These are phyloP conservation scores for Fusarium sp. DNA, from an alignment of 2,329 filamentous ascomycete genomes.

Conservation along the genomic window DNA sequence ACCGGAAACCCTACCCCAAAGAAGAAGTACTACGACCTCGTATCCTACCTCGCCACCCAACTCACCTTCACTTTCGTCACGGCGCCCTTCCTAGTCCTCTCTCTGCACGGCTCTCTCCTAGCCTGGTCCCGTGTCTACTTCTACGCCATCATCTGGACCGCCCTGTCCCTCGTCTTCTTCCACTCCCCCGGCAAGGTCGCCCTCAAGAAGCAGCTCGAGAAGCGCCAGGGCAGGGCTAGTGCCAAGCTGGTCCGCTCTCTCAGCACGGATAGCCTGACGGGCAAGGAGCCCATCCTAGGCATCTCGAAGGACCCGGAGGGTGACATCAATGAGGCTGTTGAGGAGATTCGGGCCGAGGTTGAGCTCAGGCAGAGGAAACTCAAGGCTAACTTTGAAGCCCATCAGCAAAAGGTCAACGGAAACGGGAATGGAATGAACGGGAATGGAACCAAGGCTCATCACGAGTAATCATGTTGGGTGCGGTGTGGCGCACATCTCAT, in stretches of 20 bases:
- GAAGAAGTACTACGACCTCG: constrained; percentile 89
- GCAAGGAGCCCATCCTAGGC: constrained; percentile 76
- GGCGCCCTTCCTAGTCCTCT: constrained; percentile 86
- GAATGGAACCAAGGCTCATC: constrained; percentile 13
- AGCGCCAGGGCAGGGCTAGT: constrained; percentile 62
- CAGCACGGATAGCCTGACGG: constrained; percentile 69
- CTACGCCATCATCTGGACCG: constrained; percentile 80
- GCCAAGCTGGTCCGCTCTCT: constrained; percentile 61
- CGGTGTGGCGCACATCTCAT: constrained; percentile 6
- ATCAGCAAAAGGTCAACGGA: constrained; percentile 42
- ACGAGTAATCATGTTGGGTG: background rate
- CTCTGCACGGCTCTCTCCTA: constrained; percentile 74
- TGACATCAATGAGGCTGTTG: constrained; percentile 82
- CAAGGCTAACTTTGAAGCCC: constrained; percentile 72
- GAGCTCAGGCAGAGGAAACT: constrained; percentile 59
- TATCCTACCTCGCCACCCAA: constrained; percentile 82
- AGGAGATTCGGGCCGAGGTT: constrained; percentile 80
- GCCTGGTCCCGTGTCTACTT: constrained; percentile 92
- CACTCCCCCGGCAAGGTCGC: constrained; percentile 78
- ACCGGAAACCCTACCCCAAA: constrained; percentile 74
- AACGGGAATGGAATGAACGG: background rate
- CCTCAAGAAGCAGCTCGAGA: constrained; percentile 70
- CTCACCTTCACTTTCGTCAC: constrained; percentile 85
- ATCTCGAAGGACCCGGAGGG: constrained; percentile 80
- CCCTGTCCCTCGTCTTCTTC: constrained; percentile 78